Base-by-base conservation (phyloP, 192 early-diverging fungal species). In the Mortierella hygrophila region DNA sequence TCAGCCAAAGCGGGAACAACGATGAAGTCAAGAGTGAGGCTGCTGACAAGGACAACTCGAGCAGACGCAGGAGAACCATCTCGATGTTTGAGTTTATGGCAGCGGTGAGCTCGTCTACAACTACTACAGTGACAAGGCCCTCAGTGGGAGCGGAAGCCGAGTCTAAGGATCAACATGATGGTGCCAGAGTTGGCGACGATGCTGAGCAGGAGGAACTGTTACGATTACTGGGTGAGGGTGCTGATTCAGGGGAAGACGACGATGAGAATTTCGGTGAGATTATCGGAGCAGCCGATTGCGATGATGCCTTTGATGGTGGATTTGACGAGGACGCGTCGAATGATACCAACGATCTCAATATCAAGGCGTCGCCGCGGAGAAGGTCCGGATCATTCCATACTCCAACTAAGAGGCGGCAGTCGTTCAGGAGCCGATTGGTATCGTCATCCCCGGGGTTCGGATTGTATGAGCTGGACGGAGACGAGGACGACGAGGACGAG, bases 381-480 rank as follows among this genome's bases (percentile, higher is more conserved):
- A 57, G 20, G 10, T 76, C 75, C 6, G 68, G 38, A 37, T 68
- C 80, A 13, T 81, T 55, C 47, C 65, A 18, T 63, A 80, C 79
- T 18, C 79, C 79, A 10, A 74, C 42, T 32, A 82, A 72, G 70
- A 29, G 81, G 44, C 74, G 81, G 52, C 55, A 72, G 23, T 82
- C 75, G 7, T 52, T 82, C 55, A 82, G 72, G 42, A 49, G 65
- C 10, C 69, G 81, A n/a, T 37, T 82, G 69, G 81, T 75, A 29
- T 82, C 81, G 10, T 35, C 81, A 5, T 82, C 81, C 9, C 81
- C 81, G n/a, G 81, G 54, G 18, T 82, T 82, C 70, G 68, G 75
- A 18, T 37, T n/a, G 18, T 82, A 82, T 37, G 81, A 82, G 75
- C 72, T 54, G 41, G 41, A 41, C 16, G 23, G 47, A 6, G 75